Percentiles rank a stretch among this genome's conserved stretches.
Evolutionary conservation across 768 basidiomycete genomes (phyloP).

Genomic region (Phlegmacium glaucopus): DNA sequence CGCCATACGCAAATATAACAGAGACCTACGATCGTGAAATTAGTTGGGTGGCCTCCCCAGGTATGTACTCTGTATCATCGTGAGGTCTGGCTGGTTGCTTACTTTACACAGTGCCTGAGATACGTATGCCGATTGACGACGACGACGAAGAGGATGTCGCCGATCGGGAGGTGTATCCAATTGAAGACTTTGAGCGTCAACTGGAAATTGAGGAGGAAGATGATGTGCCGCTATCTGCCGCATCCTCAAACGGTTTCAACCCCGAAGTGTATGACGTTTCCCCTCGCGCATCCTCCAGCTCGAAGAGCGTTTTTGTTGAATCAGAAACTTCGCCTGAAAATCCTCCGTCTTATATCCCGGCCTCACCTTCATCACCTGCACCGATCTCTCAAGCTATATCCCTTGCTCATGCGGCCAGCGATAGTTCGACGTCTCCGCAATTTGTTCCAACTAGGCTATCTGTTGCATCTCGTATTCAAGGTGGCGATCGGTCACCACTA

Average conservation of each 20-base stretch:
- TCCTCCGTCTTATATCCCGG: slow-evolving; percentile 7
- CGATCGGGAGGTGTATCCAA: slow-evolving; percentile 28
- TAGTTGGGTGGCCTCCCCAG: slow-evolving; percentile 76
- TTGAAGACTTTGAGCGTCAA: slow-evolving; percentile 10
- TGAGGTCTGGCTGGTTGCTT: slow-evolving; percentile 5
- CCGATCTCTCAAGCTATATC: slow-evolving; percentile 41
- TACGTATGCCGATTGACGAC: slow-evolving; percentile 62
- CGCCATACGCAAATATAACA: slow-evolving; percentile 35
- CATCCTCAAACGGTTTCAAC: slow-evolving; percentile 46
- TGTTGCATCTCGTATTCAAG: slow-evolving; percentile 55
- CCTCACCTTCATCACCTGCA: slow-evolving; percentile 22
- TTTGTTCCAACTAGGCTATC: slow-evolving; percentile 60
- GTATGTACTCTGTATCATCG: slow-evolving; percentile 36
- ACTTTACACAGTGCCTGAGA: slow-evolving; percentile 46
- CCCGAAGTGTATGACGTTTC: slow-evolving; percentile 49
- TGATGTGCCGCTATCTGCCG: slow-evolving; percentile 48
- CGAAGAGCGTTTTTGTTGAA: slow-evolving; percentile 62
- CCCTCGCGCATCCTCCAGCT: slow-evolving; percentile 53
- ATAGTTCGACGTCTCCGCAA: slow-evolving; percentile 51
- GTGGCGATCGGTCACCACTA: slow-evolving; percentile 54
- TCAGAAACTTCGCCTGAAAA: slow-evolving; percentile 55
- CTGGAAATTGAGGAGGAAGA: slow-evolving; percentile 46
- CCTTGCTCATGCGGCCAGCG: slow-evolving; percentile 32
- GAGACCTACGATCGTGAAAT: slow-evolving; percentile 55
- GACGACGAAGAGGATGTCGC: slow-evolving; percentile 49